Conservation (phyloP, 225 moss, liverwort and hornwort genomes). For the Climacium dendroides region DNA sequence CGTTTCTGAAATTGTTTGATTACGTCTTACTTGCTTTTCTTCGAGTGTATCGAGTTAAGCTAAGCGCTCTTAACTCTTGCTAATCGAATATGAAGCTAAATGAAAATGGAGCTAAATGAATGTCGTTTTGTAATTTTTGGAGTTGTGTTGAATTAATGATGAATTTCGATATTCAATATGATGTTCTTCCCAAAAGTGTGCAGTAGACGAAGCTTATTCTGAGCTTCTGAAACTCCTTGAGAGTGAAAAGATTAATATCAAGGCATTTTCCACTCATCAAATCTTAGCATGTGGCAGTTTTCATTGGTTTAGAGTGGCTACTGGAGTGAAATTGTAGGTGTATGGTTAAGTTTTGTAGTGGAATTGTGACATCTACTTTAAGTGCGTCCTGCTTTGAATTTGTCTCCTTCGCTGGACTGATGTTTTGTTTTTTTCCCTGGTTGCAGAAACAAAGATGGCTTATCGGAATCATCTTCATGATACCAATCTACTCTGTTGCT, state of each 20-base stretch:
- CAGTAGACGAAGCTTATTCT: background rate
- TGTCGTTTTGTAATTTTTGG: background rate
- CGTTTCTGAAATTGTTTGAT: background rate
- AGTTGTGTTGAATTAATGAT: background rate
- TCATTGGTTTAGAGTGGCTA: background rate
- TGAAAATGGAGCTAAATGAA: background rate
- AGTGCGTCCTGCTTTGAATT: background rate
- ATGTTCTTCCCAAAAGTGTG: background rate
- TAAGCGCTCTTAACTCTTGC: too few species aligned
- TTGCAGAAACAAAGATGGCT: conserved; percentile 83
- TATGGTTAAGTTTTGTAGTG: background rate
- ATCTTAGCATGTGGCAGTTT: background rate
- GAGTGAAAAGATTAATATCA: background rate
- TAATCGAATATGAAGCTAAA: too few species aligned
- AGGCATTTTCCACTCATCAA: background rate
- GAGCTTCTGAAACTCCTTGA: background rate
- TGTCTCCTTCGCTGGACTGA: background rate
- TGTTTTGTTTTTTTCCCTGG: background rate
- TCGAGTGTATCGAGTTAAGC: background rate
- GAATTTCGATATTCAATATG: background rate
- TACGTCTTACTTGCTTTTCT: background rate
- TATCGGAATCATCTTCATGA: conserved; percentile 76
- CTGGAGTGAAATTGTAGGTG: background rate
- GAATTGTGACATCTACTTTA: background rate
- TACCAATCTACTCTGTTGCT: conserved; percentile 71